Evolutionary conservation across 768 basidiomycete species (phyloP).

Genomic region (Podaxis mareebaensis): DNA sequence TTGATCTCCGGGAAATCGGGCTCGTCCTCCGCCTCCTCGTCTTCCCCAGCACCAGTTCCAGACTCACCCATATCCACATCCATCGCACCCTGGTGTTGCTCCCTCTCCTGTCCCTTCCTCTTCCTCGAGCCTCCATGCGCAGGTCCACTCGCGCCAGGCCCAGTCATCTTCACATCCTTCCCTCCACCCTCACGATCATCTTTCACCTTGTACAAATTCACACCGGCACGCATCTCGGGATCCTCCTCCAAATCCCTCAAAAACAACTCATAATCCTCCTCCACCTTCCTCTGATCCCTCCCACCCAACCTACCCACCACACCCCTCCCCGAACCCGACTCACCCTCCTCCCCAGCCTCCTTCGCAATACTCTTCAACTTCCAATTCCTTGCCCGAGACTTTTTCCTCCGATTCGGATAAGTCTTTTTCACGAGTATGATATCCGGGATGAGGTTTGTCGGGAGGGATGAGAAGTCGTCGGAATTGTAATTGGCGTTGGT

Average conservation of each 20-base stretch:
- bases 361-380: slow-evolving; percentile 90
- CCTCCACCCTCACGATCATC: slow-evolving; percentile 23
- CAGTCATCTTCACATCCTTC: slow-evolving; percentile 52
- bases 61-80: slow-evolving; percentile 40
- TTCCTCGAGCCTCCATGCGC: slow-evolving; percentile 20
- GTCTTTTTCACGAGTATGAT: slow-evolving; percentile 93
- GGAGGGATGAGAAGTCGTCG: slow-evolving; percentile 73
- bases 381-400: slow-evolving; percentile 84
- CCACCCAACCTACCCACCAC: slow-evolving; percentile 92
- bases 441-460: slow-evolving; percentile 75
- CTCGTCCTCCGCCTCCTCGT: slow-evolving; percentile 64
- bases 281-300: slow-evolving; percentile 88
- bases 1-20: slow-evolving; percentile 86
- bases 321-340: slow-evolving; percentile 74
- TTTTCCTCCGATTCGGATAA: slow-evolving; percentile 92
- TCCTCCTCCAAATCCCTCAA: slow-evolving; percentile 94
- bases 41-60: slow-evolving; percentile 19
- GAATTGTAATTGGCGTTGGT: slow-evolving; percentile 93
- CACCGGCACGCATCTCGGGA: slow-evolving; percentile 80
- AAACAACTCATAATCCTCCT: slow-evolving; percentile 97
- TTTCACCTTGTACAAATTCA: slow-evolving; percentile 78
- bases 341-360: slow-evolving; percentile 85
- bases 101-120: slow-evolving; percentile 43
- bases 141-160: slow-evolving; percentile 36
- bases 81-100: slow-evolving; percentile 52